A percentile compares a stretch with the other conserved stretches of the same genome.
These are phyloP conservation scores for Cutaneotrichosporon sp. DNA, from an alignment of 1,284 basidiomycete genomes.

Conservation along the genomic window DNA sequence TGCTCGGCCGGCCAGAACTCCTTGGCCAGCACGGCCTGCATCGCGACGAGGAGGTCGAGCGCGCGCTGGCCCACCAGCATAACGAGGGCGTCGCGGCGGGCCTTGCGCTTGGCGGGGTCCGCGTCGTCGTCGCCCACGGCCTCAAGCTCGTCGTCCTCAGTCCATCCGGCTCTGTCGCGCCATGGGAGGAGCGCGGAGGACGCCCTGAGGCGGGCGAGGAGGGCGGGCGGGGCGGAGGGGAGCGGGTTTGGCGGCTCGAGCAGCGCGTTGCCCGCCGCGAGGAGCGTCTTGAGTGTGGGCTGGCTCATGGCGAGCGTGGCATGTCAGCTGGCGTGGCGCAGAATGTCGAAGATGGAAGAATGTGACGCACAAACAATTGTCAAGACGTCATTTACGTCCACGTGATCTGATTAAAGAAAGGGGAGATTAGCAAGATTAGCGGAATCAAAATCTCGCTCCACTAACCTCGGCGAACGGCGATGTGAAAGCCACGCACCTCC, in stretches of 20 bases:
- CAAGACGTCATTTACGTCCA: conserved; percentile 27
- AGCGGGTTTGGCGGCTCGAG: conserved; percentile 38
- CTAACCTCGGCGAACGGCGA: conserved; percentile 1
- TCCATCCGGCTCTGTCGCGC: conserved; percentile 21
- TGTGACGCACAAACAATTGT: conserved; percentile 18
- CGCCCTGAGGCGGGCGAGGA: conserved; percentile 28
- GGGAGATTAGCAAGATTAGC: neutral
- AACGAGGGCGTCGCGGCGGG: conserved; percentile 11
- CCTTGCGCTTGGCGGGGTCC: conserved; percentile 4
- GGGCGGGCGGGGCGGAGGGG: conserved; percentile 30
- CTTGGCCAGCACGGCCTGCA: conserved; percentile 32
- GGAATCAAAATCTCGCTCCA: neutral
- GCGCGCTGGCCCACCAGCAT: conserved; percentile 26
- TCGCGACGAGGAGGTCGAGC: conserved; percentile 31
- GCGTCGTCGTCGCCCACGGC: conserved; percentile 18
- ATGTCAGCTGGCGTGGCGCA: too few relatives aligned
- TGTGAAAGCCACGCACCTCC: neutral
- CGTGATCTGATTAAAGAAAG: neutral
- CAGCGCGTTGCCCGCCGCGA: conserved; percentile 31
- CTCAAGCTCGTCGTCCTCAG: conserved; percentile 18
- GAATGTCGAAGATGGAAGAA: neutral
- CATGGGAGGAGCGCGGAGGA: conserved; percentile 31
- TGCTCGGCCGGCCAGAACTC: conserved; percentile 41
- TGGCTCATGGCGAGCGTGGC: conserved; percentile 18
- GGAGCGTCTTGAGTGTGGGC: conserved; percentile 25